Base-by-base conservation (phyloP, 2,329 filamentous ascomycete species). In the Alternaria longipes region DNA sequence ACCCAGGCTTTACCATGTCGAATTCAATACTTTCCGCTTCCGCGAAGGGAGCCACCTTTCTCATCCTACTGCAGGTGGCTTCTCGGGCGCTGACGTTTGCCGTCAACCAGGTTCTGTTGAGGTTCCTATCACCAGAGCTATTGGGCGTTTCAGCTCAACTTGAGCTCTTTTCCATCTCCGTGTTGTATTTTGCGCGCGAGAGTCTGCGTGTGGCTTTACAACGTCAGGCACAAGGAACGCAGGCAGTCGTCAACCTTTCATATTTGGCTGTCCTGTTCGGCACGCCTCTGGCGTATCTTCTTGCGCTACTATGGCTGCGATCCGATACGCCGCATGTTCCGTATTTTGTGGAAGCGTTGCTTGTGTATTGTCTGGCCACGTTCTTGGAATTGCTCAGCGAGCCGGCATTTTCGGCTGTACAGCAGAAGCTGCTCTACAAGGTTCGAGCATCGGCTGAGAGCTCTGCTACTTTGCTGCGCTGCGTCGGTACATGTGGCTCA, bases 111-210 rank as follows among this genome's bases (percentile, higher is more conserved):
- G 78, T 97, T 38, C 87, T 99, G 30, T 86, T 99, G 8, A 92
- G 94, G 36, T 94, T 91, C 76, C 83, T 98, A 45, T 97, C 93
- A 1, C 94, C 95, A 0, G 87, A 90, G 60, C 85, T 96, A 0
- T 86, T 99, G 1, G 95, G 94, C 6, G 84, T 97, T 5, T 91
- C 94, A 2, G 90, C 94, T 0, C 95, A 97, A 78, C 86, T 99
- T 3, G 95, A 99, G 72, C 88, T 98, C 1, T 97, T 94, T 78
- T 94, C 94, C 61, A 90, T 97, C 45, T 93, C 93, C 0, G 90
- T 96, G n/a, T 85, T 99, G 0, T 97, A 97, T 79, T 98, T 99
- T 74, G 91, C 95, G 0, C 87, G 95, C 40, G 95, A 99, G 80
- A 94, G 91, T 72, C 82, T 98, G 50, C 90, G 95, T 16, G 90